These are phyloP conservation scores for Centella asiatica DNA, from an alignment of 129 eudicot genomes.

Conservation along the genomic window DNA sequence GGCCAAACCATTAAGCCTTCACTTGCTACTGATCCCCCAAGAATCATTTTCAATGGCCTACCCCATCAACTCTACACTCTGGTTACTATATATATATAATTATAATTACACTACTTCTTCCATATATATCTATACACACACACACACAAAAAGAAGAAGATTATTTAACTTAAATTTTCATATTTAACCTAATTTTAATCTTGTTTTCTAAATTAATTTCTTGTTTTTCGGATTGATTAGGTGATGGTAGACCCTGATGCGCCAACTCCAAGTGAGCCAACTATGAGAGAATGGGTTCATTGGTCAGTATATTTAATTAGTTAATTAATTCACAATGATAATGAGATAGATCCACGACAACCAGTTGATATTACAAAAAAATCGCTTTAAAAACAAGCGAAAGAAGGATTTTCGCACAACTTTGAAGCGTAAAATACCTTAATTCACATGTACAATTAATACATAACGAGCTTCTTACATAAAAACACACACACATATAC, in stretches of 20 bases:
- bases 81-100: conserved; percentile 5
- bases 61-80: conserved; percentile 28
- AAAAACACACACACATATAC: too few relatives aligned
- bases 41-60: conserved; percentile 28
- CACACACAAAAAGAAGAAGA: too few relatives aligned
- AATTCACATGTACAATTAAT: too few relatives aligned
- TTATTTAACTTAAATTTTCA: not conserved
- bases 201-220: not conserved
- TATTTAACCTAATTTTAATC: not conserved
- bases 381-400: too few relatives aligned
- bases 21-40: conserved; percentile 17
- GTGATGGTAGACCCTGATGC: conserved; percentile 57
- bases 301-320: not conserved
- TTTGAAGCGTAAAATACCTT: too few relatives aligned
- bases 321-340: too few relatives aligned
- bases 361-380: too few relatives aligned
- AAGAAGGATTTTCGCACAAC: too few relatives aligned
- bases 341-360: too few relatives aligned
- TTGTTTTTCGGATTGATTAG: conserved; percentile 5
- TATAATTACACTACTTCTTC: not conserved
- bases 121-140: too few relatives aligned
- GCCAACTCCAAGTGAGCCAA: conserved; percentile 35
- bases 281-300: not conserved
- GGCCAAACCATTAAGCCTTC: conserved; percentile 48
- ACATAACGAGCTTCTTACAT: too few relatives aligned